Evolutionary conservation across 805 yeast species (phyloP).

Genomic region (Candida argentea): DNA sequence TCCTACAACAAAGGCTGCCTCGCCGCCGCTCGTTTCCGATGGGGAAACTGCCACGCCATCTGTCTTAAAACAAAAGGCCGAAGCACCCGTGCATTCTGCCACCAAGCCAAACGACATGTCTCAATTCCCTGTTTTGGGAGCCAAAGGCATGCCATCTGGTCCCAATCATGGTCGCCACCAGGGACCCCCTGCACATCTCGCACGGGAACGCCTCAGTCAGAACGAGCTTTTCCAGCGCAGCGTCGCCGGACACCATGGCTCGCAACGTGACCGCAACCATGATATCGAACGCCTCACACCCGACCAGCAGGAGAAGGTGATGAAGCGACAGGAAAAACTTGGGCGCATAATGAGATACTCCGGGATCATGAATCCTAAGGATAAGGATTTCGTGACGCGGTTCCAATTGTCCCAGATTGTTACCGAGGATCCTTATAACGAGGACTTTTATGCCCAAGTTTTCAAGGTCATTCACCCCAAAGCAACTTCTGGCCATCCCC

Average conservation of each 20-base stretch:
- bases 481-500: constrained; percentile 43
- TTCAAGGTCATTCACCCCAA: constrained; percentile 50
- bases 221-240: too few relatives aligned
- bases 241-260: constrained; percentile 12
- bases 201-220: constrained; percentile 7
- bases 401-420: constrained; percentile 93
- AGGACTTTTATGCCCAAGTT: constrained; percentile 93
- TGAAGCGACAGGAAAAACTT: constrained; percentile 65
- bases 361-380: constrained; percentile 95
- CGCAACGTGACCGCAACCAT: constrained; percentile 20
- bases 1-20: constrained; percentile 3
- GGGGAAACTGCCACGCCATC: constrained; percentile 6
- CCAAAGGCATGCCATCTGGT: constrained; percentile 19
- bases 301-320: constrained; percentile 61
- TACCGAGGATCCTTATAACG: constrained; percentile 93
- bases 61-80: constrained; percentile 2
- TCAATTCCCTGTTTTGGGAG: constrained; percentile 48
- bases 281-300: constrained; percentile 37
- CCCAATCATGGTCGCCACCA: constrained; percentile 1
- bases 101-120: constrained; percentile 21
- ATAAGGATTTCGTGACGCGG: constrained; percentile 89
- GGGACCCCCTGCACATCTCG: constrained; percentile 9
- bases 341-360: constrained; percentile 69
- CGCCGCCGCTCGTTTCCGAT: constrained; percentile 3
- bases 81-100: constrained; percentile 2